Base-by-base conservation (phyloP, 176 grass and related monocot species). In the Cymbopogon citratus region DNA sequence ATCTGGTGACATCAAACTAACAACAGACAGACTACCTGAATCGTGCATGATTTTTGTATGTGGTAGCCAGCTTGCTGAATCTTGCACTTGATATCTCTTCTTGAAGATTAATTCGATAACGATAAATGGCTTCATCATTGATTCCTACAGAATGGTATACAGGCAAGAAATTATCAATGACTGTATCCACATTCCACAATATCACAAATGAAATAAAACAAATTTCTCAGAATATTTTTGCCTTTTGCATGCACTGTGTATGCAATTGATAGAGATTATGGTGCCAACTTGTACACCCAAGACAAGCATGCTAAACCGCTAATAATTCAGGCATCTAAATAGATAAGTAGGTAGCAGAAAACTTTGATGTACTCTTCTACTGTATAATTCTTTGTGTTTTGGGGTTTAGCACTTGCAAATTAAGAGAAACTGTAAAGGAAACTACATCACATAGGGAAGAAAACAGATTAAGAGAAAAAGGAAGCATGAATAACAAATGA, bases 1-100 rank as follows among this genome's bases (percentile, higher is more conserved):
- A 14, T 62, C n/a, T 19, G 9, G 56, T 38, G 7, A 59, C 13
- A 69, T 79, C 85, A 79, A 85, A 67, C 26, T 28, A 69, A 80
- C 74, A 87, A 76, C 24, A 77, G 26, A 83, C 62, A 16, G 4
- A 74, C 62, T 91, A 87, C 92, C 92, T 94, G 81, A 94, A 94
- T 80, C 26, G 79, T 54, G 81, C 81, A 71, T 82, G 64, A 87
- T 56, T 87, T 79, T 94, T 94, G 57, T 80, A 69, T 69, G 73
- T 85, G 63, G 87, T 83, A 73, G 89, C 77, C 64, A 94, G 83
- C 45, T 80, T 87, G 73, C 71, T 89, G 66, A 80, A 85, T 81
- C 89, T 89, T 80, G 78, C 71, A 75, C 43, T 85, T 66, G 92
- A 84, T 72, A n/a, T 66, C 46, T 70, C 69, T 85, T 91, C 84